Base-by-base conservation (phyloP, 2,329 filamentous ascomycete species). In the Cytospora schulzeri region DNA sequence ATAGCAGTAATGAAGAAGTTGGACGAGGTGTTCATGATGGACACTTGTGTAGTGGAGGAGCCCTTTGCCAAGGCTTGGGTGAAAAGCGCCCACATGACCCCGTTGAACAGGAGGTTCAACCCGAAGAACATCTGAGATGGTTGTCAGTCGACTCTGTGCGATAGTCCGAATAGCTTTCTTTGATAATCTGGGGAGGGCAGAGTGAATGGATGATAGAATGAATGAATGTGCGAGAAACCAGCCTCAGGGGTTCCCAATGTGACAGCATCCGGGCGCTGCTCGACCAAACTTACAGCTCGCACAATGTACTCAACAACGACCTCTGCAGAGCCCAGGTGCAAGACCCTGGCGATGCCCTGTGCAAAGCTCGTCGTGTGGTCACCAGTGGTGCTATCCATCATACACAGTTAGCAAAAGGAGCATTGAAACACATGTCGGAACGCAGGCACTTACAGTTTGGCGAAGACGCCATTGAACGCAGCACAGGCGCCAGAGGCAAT, bases 51-150 rank as follows among this genome's bases (percentile, higher is more conserved):
- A 11, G 91, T 92, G 1, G 90, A 92, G 64, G 85, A 84, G 17
- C 90, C 90, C 22, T 85, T 83, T 0, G 90, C 87, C n/a, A 94
- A 84, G 60, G 91, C 91, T 57, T 86, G 85, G 8, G 91, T 94
- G 78, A 93, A 94, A 56, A 94, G 83, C 0, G 89, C 87, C 91
- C 91, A 94, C 91, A 94, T 94, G 76, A 92, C 80, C 60, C 85
- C 89, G 72, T 93, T 92, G 76, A 92, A 93, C 59, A 84, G 75
- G 53, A 93, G 81, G 71, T 93, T 94, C 15, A 93, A 81, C 0
- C 80, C 83, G 71, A 94, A 93, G 80, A 93, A 93, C 51, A 84
- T 77, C 89, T 91, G 69, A 17, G 35, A 38, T 14, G n/a, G 19
- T 56, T 50, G 58, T 62, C 45, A 67, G 53, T 28, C 38, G 26